Evolutionary conservation across 495 filamentous ascomycete species (phyloP), one percentile per base, ranked within the genome.

Genomic region (Letharia lupina): DNA sequence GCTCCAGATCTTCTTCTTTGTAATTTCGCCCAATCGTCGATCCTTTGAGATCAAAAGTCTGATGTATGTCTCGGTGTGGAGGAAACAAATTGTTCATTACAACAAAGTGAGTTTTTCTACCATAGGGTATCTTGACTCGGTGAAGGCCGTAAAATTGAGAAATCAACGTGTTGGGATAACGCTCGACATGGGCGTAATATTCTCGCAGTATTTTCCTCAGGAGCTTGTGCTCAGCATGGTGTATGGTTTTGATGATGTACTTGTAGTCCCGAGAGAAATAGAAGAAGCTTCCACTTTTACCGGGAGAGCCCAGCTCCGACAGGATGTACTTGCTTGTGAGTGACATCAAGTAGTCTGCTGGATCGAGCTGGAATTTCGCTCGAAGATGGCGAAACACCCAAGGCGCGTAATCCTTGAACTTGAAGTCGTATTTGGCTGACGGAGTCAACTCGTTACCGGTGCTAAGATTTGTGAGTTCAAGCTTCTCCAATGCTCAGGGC

Each of bases 61-160:
- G 85, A 77, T 99, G 94, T 64, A 99, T 97, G 75, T 99, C 94
- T 62, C 93, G 85, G 76, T 99, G 94, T 7, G 94, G 94, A 23
- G 94, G 94, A 71, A 99, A 98, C 28, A 99, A 83, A 71, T 99
- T 99, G 81, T 99, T 99, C 94, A 99, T 99, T 70, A 99, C 91
- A 44, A 99, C 95, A 69, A 99, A 99, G 75, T 99, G 95, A 67
- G 98, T 97, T 80, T 99, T 99, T 67, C 91, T 87, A 44, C 95
- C 94, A 73, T 96, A 99, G 0, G 94, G 93, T 80, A 97, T 96
- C 80, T 99, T 99, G 66, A 99, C 95, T 56, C 94, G 87, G 77
- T 99, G 94, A 23, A 99, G 81, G 54, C 94, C 94, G 73, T 99
- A 99, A 75, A 98, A 99, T 73, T 99, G 94, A 18, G 94, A 98